Evolutionary conservation across 2,329 filamentous ascomycete genomes (phyloP).

Genomic region (Aspergillus fijiensis): DNA sequence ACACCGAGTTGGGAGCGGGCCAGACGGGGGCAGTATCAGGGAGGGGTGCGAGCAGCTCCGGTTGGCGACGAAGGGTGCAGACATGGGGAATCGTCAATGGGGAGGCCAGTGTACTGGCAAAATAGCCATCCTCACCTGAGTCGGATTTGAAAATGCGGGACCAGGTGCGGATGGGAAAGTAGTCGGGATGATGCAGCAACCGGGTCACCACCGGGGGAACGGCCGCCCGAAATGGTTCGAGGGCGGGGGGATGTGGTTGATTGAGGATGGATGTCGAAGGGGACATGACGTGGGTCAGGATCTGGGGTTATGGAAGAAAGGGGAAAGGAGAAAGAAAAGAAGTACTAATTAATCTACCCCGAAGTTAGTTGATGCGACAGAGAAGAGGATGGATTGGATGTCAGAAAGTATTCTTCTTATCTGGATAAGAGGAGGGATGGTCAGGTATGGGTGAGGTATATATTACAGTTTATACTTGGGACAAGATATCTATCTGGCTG

Average conservation of each 20-base stretch:
- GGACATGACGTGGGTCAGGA: background rate
- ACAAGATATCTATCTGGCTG: background rate
- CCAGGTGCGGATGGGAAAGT: conserved; percentile 40
- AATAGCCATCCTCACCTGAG: conserved; percentile 46
- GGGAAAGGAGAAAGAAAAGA: background rate
- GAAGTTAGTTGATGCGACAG: too few species aligned
- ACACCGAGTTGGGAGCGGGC: conserved; percentile 26
- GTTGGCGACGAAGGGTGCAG: conserved; percentile 38
- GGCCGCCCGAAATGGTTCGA: background rate
- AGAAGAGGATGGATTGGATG: too few species aligned
- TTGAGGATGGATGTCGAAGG: background rate
- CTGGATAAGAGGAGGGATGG: too few species aligned
- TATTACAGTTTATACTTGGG: too few species aligned
- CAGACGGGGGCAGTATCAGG: conserved; percentile 22
- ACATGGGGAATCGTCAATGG: conserved; percentile 42
- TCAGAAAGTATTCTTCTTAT: too few species aligned
- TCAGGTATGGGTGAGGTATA: too few species aligned
- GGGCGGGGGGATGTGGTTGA: background rate
- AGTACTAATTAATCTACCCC: background rate
- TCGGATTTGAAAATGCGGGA: conserved; percentile 41
- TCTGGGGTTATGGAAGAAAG: background rate
- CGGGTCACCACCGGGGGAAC: background rate
- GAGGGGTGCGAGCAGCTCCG: conserved; percentile 26
- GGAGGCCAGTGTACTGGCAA: conserved; percentile 41
- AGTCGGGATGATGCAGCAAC: conserved; percentile 36